These are phyloP conservation scores for Hypoxylon fragiforme DNA, from an alignment of 495 filamentous ascomycete species.

Conservation along the genomic window DNA sequence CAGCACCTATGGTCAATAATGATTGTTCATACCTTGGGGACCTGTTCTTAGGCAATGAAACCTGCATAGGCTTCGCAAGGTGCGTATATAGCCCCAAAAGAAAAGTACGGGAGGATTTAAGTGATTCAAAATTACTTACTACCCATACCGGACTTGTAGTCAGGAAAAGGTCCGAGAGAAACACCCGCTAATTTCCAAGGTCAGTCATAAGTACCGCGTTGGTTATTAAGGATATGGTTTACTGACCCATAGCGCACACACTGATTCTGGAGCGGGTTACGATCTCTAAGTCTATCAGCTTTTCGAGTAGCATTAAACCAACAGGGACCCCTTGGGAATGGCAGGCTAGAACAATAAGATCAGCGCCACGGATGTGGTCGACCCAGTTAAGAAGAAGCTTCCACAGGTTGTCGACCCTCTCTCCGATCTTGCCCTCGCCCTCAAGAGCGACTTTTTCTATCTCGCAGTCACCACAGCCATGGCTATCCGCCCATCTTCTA, in stretches of 20 bases:
- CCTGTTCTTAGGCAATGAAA: no score
- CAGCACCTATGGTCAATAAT: constrained; percentile 5
- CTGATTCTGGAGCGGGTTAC: constrained; percentile 71
- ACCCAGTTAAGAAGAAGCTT: constrained; percentile 94
- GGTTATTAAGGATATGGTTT: background rate
- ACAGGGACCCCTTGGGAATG: constrained; percentile 97
- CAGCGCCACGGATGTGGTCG: constrained; percentile 81
- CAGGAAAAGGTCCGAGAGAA: constrained; percentile 85
- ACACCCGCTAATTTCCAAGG: constrained; percentile 67
- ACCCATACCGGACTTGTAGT: constrained; percentile 77
- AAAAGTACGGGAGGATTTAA: background rate
- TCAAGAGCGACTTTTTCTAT: constrained; percentile 94
- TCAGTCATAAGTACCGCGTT: constrained; percentile 14
- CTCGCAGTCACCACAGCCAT: constrained; percentile 64
- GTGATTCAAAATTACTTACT: constrained; percentile 15
- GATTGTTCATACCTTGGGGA: background rate
- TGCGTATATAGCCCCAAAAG: no score
- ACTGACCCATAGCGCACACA: constrained; percentile 77
- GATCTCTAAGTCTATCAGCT: constrained; percentile 79
- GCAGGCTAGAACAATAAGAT: constrained; percentile 86
- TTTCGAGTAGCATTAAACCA: constrained; percentile 88
- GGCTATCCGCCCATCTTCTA: constrained; percentile 72
- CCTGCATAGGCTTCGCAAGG: no score
- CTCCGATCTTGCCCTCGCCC: constrained; percentile 94
- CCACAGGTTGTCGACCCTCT: constrained; percentile 90